Base-by-base conservation (phyloP, 805 yeast species). In the Nakazawaea sp. region DNA sequence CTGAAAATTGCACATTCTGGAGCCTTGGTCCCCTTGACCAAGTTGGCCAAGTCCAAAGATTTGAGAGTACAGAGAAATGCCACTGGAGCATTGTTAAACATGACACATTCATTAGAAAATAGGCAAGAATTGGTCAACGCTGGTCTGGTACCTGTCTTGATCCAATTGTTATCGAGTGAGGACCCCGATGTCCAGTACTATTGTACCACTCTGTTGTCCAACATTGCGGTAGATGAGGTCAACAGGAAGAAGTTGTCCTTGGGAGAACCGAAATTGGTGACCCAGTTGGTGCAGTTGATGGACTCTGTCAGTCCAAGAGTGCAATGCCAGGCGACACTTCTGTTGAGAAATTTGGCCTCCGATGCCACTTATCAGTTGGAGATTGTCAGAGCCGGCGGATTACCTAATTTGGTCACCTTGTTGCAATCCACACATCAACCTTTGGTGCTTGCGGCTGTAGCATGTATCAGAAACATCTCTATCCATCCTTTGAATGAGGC, bases 171-270 rank as follows among this genome's bases (percentile, higher is more conserved):
- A 44, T 76, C 90, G 2, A 81, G 88, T 39, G 72, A 80, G 19
- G 99, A 92, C 58, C 84, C 97, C 2, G 98, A 92, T 57, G 97
- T 92, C 30, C 99, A 92, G 62, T 92, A 92, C 58, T 92, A 92
- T 58, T 92, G 98, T 66, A 90, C 98, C 12, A 92, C 99, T 2
- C 97, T 97, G 0, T 68, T 92, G 44, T 85, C 96, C 21, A 92
- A 92, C 56, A 89, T 92, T 49, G 99, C 99, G 3, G 99, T 92
- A 29, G 98, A 92, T 62, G 95, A 88, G 52, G 70, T 72, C 31
- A 92, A 90, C 63, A 75, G 99, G 49, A 83, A 82, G 57, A 84
- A 83, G 52, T 69, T 92, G 48, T 77, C 96, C 3, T 81, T 87
- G 43, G 85, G 96, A 4, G 97, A 92, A 62, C 96, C 97, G 11